A percentile compares a stretch with the other conserved stretches of the same genome.
These are phyloP conservation scores for Candida stauntonica DNA, from an alignment of 805 yeast species.

Conservation along the genomic window DNA sequence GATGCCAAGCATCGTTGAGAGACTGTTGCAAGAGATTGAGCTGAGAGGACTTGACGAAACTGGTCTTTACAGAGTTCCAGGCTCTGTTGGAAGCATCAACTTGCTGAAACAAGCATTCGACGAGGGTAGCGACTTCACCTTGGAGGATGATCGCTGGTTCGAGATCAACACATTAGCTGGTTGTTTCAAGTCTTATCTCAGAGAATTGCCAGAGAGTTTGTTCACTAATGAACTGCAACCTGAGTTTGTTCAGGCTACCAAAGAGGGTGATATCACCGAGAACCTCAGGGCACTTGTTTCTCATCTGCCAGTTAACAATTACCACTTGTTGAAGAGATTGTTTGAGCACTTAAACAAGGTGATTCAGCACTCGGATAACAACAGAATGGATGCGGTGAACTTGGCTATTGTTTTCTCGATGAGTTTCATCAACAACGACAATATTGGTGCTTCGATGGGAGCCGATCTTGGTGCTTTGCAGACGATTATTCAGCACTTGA, in stretches of 20 bases:
- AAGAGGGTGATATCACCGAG: slow-evolving; percentile 29
- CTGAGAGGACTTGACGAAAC: slow-evolving; percentile 84
- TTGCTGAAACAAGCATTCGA: slow-evolving; percentile 50
- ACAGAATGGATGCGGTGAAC: slow-evolving; percentile 86
- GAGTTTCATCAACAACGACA: slow-evolving; percentile 49
- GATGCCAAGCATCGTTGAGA: slow-evolving; percentile 63
- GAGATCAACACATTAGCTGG: slow-evolving; percentile 88
- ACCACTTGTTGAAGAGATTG: slow-evolving; percentile 60
- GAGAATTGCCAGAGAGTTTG: slow-evolving; percentile 85
- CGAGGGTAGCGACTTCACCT: slow-evolving; percentile 41
- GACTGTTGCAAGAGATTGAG: slow-evolving; percentile 72
- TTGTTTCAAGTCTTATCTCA: slow-evolving; percentile 73
- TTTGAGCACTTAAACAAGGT: slow-evolving; percentile 67
- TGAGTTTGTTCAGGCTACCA: slow-evolving; percentile 42
- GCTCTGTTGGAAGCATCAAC: slow-evolving; percentile 55
- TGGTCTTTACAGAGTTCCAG: slow-evolving; percentile 79
- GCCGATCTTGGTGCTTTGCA: slow-evolving; percentile 51
- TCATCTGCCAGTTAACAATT: slow-evolving; percentile 61
- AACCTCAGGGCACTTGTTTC: slow-evolving; percentile 32
- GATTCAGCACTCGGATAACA: slow-evolving; percentile 58
- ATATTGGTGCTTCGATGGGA: slow-evolving; percentile 41
- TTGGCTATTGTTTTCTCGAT: slow-evolving; percentile 83
- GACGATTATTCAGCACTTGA: slow-evolving; percentile 45
- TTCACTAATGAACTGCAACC: slow-evolving; percentile 65
- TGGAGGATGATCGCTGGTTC: slow-evolving; percentile 56